Conservation (phyloP, 306 rosid species). For the Ormosia emarginata region DNA sequence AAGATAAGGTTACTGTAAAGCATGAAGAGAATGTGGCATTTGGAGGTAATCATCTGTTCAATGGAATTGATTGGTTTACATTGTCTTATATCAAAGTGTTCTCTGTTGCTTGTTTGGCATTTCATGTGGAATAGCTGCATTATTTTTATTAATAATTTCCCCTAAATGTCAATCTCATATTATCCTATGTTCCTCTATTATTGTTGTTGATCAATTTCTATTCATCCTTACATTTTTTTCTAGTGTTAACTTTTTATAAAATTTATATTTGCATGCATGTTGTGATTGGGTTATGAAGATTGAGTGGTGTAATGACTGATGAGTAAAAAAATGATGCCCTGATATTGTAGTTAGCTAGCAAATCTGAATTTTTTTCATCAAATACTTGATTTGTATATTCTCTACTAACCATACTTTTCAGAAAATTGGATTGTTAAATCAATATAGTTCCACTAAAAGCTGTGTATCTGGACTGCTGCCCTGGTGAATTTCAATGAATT, state of each 20-base stretch:
- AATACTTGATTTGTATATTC: neutral
- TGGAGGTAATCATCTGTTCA: constrained; percentile 27
- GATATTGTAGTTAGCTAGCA: neutral
- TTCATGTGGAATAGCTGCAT: neutral
- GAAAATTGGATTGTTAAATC: neutral
- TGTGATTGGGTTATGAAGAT: neutral
- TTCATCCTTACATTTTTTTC: neutral
- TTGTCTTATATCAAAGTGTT: neutral
- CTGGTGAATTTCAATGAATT: neutral
- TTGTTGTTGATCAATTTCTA: neutral
- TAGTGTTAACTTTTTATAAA: neutral
- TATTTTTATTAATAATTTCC: neutral
- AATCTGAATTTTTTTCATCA: neutral
- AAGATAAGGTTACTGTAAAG: constrained; percentile 23
- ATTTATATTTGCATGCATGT: neutral
- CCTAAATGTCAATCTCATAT: neutral
- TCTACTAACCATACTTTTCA: neutral
- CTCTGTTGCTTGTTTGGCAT: constrained; percentile 16
- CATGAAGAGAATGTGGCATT: constrained; percentile 32
- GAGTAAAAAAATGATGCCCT: neutral
- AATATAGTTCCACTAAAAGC: neutral
- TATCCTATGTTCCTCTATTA: neutral
- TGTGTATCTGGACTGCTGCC: neutral
- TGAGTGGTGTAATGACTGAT: neutral
- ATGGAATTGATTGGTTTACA: constrained; percentile 1